A percentile compares a stretch with the other conserved stretches of the same genome.
These are phyloP conservation scores for Pichia exigua DNA, from an alignment of 805 yeast genomes.

Conservation along the genomic window DNA sequence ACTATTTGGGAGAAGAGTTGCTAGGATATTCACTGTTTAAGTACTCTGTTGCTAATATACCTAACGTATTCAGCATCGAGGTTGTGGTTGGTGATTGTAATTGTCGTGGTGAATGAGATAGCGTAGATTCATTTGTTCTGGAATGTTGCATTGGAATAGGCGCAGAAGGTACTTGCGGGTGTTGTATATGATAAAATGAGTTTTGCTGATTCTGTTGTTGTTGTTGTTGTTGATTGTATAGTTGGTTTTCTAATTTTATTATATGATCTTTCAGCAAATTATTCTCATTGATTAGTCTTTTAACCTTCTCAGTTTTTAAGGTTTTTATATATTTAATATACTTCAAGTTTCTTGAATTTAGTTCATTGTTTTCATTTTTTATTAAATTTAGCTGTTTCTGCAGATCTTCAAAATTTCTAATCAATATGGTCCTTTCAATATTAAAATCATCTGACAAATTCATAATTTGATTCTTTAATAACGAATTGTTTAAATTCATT, in stretches of 20 bases:
- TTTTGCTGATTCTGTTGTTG: neutral
- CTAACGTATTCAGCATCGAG: slow-evolving; percentile 28
- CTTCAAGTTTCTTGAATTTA: slow-evolving; percentile 26
- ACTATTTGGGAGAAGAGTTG: neutral
- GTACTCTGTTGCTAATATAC: slow-evolving; percentile 29
- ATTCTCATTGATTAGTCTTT: slow-evolving; percentile 23
- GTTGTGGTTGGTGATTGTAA: slow-evolving; percentile 4
- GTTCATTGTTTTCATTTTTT: slow-evolving; percentile 24
- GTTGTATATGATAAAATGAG: neutral
- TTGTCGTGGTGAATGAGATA: neutral
- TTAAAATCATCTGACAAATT: slow-evolving; percentile 22
- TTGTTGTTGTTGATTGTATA: neutral
- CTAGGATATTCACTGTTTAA: slow-evolving; percentile 22
- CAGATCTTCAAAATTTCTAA: slow-evolving; percentile 21
- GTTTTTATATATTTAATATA: slow-evolving; percentile 25
- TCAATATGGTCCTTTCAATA: slow-evolving; percentile 26
- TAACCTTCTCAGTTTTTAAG: slow-evolving; percentile 25
- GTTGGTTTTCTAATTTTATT: slow-evolving; percentile 3
- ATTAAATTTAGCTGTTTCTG: slow-evolving; percentile 22
- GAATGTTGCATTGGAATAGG: neutral
- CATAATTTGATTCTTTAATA: slow-evolving; percentile 23
- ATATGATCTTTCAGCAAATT: slow-evolving; percentile 20
- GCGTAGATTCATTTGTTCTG: neutral
- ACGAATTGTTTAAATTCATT: slow-evolving; percentile 26
- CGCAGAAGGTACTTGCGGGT: neutral